Conservation (phyloP, 164 flowering plant species). For the Buxus sempervirens region DNA sequence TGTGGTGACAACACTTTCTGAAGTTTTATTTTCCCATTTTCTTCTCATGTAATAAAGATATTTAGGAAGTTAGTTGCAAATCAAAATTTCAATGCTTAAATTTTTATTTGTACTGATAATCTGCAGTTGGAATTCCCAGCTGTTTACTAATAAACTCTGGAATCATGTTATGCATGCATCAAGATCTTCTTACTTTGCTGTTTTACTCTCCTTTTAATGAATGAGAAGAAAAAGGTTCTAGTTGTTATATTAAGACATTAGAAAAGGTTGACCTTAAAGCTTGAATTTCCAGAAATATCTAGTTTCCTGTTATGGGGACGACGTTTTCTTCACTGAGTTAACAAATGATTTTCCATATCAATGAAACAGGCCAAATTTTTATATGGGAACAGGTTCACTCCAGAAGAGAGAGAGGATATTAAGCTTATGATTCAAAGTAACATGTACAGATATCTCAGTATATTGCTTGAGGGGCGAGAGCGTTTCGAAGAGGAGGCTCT, state of each 20-base stretch:
- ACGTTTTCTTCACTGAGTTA: background rate
- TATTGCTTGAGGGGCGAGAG: conserved; percentile 31
- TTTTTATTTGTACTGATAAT: background rate
- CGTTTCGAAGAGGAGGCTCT: conserved; percentile 34
- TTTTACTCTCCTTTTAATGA: background rate
- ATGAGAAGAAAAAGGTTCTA: background rate
- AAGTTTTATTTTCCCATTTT: background rate
- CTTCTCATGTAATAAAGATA: background rate
- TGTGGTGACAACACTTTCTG: background rate
- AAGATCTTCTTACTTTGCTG: background rate
- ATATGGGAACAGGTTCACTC: conserved; percentile 27
- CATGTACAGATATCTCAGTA: conserved; percentile 32
- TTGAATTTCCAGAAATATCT: background rate
- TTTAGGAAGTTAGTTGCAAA: no score
- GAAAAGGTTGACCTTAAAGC: background rate
- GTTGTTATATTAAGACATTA: background rate
- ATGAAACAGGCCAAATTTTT: conserved; percentile 25
- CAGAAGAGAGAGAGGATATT: conserved; percentile 24
- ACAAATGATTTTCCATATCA: background rate
- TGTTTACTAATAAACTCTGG: background rate
- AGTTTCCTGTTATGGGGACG: background rate
- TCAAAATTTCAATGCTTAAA: no score
- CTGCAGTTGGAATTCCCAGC: no score
- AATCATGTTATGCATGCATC: background rate
- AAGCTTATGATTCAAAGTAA: conserved; percentile 35